These are phyloP conservation scores for Kazachstania sp. DNA, from an alignment of 1,139 yeast species.

Conservation along the genomic window DNA sequence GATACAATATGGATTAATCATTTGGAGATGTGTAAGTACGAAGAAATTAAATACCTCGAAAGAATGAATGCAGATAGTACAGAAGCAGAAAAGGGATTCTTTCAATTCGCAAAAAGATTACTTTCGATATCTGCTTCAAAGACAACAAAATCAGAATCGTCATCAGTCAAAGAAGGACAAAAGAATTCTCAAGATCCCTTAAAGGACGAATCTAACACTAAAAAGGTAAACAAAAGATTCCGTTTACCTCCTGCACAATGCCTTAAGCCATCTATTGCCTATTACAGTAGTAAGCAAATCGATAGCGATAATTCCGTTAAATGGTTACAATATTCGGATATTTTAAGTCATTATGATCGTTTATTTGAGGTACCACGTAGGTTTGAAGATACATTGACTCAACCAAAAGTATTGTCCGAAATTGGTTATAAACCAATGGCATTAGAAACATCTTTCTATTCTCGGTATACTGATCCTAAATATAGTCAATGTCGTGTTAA, in stretches of 20 bases:
- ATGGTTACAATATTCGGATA: conserved; percentile 30
- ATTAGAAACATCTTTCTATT: conserved; percentile 18
- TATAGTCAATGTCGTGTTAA: conserved; percentile 8
- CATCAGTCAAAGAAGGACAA: neutral
- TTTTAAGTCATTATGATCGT: conserved; percentile 34
- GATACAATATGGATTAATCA: conserved; percentile 15
- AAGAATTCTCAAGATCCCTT: neutral
- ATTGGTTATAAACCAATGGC: conserved; percentile 29
- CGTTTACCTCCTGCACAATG: neutral
- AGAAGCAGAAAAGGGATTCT: neutral
- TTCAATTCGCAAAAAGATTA: neutral
- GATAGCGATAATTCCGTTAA: neutral
- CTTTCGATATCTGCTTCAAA: neutral
- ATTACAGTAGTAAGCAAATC: too few species aligned
- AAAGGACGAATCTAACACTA: neutral
- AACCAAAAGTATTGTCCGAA: conserved; percentile 37
- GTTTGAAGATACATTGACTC: conserved; percentile 32
- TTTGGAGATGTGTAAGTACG: conserved; percentile 8
- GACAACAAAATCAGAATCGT: neutral
- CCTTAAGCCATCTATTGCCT: neutral
- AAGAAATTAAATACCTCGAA: neutral
- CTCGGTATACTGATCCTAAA: conserved; percentile 16
- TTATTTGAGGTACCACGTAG: conserved; percentile 38
- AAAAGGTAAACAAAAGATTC: neutral
- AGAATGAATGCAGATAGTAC: neutral